Base-by-base conservation (phyloP, 23 red algal genomes). In the Gracilaria caudata region DNA sequence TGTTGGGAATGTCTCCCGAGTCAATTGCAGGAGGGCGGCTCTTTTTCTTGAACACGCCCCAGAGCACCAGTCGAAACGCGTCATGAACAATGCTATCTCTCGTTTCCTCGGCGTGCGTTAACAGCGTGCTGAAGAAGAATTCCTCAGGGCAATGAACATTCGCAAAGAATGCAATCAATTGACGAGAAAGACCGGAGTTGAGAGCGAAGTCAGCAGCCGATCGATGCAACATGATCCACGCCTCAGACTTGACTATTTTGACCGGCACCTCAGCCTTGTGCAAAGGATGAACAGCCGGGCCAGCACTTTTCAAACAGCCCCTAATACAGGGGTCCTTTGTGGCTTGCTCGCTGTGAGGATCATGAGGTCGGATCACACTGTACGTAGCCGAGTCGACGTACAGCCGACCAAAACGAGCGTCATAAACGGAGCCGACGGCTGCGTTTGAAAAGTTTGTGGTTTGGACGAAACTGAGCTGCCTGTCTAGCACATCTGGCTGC, bases 151-250 rank as follows among this genome's bases (percentile, higher is more conserved):
- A 47, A 10, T 75, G 66, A 24, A 76, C 49, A 37, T 73, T 73
- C 13, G 83, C 61, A 55, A 87, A 87, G 9, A 76, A 53, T 8
- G 71, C 68, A 41, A 87, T 61, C 17, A 87, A 38, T 1, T 66
- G 83, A 30, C 61, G 60, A 13, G 63, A 40, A 0, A 76, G 58
- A 8, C 29, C 26, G 1, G 61, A 68, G 9, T 82, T 51, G 7
- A 72, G 45, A 10, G 82, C 77, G 23, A 73, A 82, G 26, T 55
- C 37, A 37, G 59, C 68, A 34, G 80, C 78, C 4, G 73, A 55
- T 20, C 89, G 89, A 82, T 83, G 82, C n/a, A 82, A 29, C 20
- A 92, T 81, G 44, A 84, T 92, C 89, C 89, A 92, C 24, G 89
- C 89, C n/a, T 92, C 89, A 21, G 65, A 70, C 25, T 92, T 92